Conservation (phyloP, 2,329 filamentous ascomycete genomes). For the Fusarium temperatum region DNA sequence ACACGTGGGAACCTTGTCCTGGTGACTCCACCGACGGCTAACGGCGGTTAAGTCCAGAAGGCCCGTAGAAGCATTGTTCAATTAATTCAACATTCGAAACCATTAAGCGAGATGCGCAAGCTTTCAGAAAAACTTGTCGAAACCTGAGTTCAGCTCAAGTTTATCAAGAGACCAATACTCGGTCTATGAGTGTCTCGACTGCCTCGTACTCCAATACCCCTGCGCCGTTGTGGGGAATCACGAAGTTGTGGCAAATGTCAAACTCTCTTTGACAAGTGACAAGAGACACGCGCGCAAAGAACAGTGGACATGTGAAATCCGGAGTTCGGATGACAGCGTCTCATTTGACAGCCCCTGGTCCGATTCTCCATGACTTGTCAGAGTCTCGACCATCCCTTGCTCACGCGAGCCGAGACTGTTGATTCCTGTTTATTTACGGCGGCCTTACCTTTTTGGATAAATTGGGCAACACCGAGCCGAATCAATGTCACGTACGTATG, state of each 20-base stretch:
- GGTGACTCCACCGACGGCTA: slow-evolving; percentile 14
- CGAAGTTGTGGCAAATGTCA: slow-evolving; percentile 9
- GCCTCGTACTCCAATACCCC: slow-evolving; percentile 11
- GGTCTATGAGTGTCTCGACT: not conserved
- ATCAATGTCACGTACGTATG: slow-evolving; percentile 16
- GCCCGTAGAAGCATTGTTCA: not conserved
- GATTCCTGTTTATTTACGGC: slow-evolving; percentile 34
- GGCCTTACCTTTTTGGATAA: slow-evolving; percentile 31
- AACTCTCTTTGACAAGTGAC: not conserved
- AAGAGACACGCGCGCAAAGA: not conserved
- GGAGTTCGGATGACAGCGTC: slow-evolving; percentile 8
- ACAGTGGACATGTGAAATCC: slow-evolving; percentile 32
- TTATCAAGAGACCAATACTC: not conserved
- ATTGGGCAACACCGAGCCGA: slow-evolving; percentile 29
- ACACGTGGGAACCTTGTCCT: slow-evolving; percentile 29
- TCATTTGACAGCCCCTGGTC: slow-evolving; percentile 24
- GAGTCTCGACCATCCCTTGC: slow-evolving; percentile 22
- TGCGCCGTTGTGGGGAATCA: slow-evolving; percentile 26
- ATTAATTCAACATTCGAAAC: not conserved
- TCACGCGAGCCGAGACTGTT: slow-evolving; percentile 6
- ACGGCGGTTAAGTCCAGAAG: slow-evolving; percentile 11
- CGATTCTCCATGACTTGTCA: slow-evolving; percentile 22
- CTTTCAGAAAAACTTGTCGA: not conserved
- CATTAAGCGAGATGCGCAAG: not conserved
- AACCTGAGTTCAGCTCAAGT: not conserved